Evolutionary conservation across 1,284 basidiomycete species (phyloP).

Genomic region (Agaricales sp.): DNA sequence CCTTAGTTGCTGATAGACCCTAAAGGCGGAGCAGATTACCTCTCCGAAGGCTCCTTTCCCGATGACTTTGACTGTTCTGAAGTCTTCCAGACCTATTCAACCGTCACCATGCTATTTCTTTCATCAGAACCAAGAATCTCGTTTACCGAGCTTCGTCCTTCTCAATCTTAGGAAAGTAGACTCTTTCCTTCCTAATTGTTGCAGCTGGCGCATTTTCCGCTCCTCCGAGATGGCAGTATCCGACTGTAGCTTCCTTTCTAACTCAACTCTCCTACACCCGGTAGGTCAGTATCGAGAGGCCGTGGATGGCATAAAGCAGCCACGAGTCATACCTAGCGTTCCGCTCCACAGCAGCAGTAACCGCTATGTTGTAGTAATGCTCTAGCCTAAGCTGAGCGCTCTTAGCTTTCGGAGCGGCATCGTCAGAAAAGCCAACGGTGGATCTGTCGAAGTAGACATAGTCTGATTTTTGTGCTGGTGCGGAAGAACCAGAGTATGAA

Average conservation of each 20-base stretch:
- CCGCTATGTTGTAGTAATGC: constrained; percentile 86
- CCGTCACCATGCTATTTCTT: not conserved
- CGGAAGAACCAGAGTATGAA: not conserved
- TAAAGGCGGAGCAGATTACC: constrained; percentile 25
- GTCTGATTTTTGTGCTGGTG: constrained; percentile 26
- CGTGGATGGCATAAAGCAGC: not conserved
- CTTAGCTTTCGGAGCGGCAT: constrained; percentile 73
- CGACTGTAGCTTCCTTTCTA: constrained; percentile 68
- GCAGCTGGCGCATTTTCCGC: constrained; percentile 71
- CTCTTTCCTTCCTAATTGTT: constrained; percentile 77
- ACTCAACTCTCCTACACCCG: constrained; percentile 69
- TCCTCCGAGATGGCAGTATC: constrained; percentile 63
- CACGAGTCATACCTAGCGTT: constrained; percentile 59
- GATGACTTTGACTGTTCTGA: constrained; percentile 89
- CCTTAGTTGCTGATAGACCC: too few relatives aligned
- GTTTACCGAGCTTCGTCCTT: constrained; percentile 60
- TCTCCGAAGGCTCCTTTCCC: constrained; percentile 95
- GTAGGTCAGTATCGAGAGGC: not conserved
- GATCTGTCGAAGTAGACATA: constrained; percentile 85
- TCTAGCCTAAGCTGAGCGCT: constrained; percentile 87
- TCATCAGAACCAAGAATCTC: too few relatives aligned
- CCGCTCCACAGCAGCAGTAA: constrained; percentile 84
- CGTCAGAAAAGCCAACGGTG: constrained; percentile 60
- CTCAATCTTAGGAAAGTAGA: constrained; percentile 71
- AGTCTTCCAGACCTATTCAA: constrained; percentile 61